Conservation (phyloP, 2,329 filamentous ascomycete genomes). For the Colletotrichum spaethianum region DNA sequence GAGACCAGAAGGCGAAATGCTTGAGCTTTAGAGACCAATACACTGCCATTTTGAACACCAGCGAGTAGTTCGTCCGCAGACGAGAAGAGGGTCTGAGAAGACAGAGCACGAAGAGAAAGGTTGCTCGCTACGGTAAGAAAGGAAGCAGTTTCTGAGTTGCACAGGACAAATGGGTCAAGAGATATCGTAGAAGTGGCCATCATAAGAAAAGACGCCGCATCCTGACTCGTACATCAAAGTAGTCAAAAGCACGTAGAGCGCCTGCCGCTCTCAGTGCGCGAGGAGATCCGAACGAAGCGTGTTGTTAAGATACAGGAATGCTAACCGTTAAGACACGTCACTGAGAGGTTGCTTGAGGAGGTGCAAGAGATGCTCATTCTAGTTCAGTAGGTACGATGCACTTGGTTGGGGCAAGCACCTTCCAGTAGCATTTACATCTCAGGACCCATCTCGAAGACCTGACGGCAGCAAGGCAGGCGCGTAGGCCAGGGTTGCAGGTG, state of each 20-base stretch:
- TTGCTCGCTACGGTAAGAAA: constrained; percentile 17
- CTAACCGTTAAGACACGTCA: not conserved
- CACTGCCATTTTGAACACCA: not conserved
- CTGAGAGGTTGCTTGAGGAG: not conserved
- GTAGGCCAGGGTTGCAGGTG: not conserved
- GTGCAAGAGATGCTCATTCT: not conserved
- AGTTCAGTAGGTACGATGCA: not conserved
- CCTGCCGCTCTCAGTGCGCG: not conserved
- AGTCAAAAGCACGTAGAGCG: too few relatives aligned
- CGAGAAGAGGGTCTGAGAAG: not conserved
- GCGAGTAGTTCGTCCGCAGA: constrained; percentile 18
- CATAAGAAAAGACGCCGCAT: not conserved
- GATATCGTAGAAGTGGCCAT: constrained; percentile 16
- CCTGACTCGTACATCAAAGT: not conserved
- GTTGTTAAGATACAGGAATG: not conserved
- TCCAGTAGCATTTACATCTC: not conserved
- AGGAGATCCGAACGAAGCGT: not conserved
- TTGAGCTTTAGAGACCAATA: constrained; percentile 10
- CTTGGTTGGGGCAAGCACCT: not conserved
- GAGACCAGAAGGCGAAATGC: constrained; percentile 13
- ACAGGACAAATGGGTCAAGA: constrained; percentile 15
- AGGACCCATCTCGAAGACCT: not conserved
- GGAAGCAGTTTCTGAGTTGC: not conserved
- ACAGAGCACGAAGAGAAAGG: constrained; percentile 21
- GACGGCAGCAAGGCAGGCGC: not conserved